Evolutionary conservation across 768 basidiomycete species (phyloP).

Genomic region (Amanita rubescens): DNA sequence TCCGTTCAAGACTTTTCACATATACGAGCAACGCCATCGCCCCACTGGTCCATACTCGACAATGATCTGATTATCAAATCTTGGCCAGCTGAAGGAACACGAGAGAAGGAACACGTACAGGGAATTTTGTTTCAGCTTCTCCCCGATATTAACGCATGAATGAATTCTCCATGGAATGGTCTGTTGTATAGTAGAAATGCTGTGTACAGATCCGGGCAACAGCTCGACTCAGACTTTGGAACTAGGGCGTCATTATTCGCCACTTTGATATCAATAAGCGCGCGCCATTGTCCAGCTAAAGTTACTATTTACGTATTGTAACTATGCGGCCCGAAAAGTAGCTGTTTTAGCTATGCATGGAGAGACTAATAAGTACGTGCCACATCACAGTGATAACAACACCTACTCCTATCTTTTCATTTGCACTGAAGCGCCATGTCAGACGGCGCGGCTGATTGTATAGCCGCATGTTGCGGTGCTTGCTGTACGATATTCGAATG

Average conservation of each 20-base stretch:
- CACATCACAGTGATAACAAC: too few relatives aligned
- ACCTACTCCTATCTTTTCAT: background rate
- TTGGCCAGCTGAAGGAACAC: conserved; percentile 8
- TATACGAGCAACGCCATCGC: conserved; percentile 66
- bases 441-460: conserved; percentile 9
- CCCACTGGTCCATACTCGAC: conserved; percentile 51
- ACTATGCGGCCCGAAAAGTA: too few relatives aligned
- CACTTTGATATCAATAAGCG: too few relatives aligned
- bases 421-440: background rate
- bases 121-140: conserved; percentile 5
- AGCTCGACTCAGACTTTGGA: too few relatives aligned
- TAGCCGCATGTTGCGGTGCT: conserved; percentile 19
- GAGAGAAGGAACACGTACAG: conserved; percentile 9
- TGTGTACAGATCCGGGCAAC: too few relatives aligned
- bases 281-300: too few relatives aligned
- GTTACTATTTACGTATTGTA: too few relatives aligned
- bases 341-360: too few relatives aligned
- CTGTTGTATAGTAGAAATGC: background rate
- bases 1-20: conserved; percentile 82
- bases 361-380: too few relatives aligned
- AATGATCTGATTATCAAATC: background rate
- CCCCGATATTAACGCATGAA: background rate
- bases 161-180: background rate
- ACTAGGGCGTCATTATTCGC: too few relatives aligned
- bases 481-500: conserved; percentile 15